phyloP scores from a whole-genome alignment of 2,329 filamentous ascomycete species.

The Penicillium sp. region DNA sequence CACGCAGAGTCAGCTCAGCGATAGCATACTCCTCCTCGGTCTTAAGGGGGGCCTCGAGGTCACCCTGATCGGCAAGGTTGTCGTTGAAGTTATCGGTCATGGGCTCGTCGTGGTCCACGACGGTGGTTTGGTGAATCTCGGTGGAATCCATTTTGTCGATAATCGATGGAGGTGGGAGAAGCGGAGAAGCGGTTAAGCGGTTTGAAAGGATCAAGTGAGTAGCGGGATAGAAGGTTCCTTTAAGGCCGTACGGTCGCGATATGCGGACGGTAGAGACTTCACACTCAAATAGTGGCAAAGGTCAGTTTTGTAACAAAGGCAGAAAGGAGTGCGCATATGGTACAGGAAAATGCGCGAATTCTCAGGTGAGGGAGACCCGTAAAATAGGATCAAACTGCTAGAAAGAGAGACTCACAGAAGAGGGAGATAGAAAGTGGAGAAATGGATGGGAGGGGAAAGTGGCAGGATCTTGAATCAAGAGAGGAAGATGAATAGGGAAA shows the following conservation, averaged over 20 bases:
- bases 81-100: conserved; percentile 62
- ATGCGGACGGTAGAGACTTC: conserved; percentile 9
- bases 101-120: conserved; percentile 56
- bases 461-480: conserved; percentile 16
- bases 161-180: conserved; percentile 14
- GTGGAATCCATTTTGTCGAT: conserved; percentile 56
- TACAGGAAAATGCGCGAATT: not conserved
- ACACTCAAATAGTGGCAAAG: not conserved
- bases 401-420: conserved; percentile 19
- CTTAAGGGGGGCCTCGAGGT: conserved; percentile 78
- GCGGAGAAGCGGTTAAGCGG: conserved; percentile 14
- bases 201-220: conserved; percentile 13
- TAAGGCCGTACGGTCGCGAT: conserved; percentile 6
- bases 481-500: conserved; percentile 5
- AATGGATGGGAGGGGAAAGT: conserved; percentile 21
- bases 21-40: conserved; percentile 96
- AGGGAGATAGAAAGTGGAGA: conserved; percentile 25
- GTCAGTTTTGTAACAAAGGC: conserved; percentile 5
- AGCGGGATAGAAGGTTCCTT: conserved; percentile 7
- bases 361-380: not conserved
- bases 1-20: conserved; percentile 87
- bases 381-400: not conserved
- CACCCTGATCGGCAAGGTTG: conserved; percentile 60
- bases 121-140: conserved; percentile 55
- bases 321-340: conserved; percentile 3